Percentiles rank a stretch among this genome's conserved stretches.
phyloP scores from a whole-genome alignment of 2,329 filamentous ascomycete genomes.

The Fusarium phyllophilum region DNA sequence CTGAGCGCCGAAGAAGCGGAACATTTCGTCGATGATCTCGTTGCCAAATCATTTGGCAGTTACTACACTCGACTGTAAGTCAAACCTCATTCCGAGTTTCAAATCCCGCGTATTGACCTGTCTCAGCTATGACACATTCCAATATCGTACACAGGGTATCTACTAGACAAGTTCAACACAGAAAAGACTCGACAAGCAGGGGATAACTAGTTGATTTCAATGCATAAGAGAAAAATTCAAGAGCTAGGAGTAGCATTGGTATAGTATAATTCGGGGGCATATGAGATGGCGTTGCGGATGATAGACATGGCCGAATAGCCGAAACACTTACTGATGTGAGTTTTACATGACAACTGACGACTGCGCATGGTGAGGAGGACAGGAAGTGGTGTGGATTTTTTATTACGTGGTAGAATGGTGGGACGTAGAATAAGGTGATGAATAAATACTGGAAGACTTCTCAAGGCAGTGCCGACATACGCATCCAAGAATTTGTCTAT shows the following conservation, averaged over 20 bases:
- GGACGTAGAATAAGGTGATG: neutral
- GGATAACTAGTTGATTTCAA: slow-evolving; percentile 16
- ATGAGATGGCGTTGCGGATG: slow-evolving; percentile 44
- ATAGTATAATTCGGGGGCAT: slow-evolving; percentile 36
- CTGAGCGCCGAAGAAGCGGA: slow-evolving; percentile 85
- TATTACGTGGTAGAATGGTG: neutral
- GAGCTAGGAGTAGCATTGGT: slow-evolving; percentile 27
- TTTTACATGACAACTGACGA: slow-evolving; percentile 31
- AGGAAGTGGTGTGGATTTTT: neutral
- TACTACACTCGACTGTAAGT: slow-evolving; percentile 87
- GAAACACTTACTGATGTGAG: slow-evolving; percentile 14
- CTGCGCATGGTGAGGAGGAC: neutral
- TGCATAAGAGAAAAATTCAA: slow-evolving; percentile 2
- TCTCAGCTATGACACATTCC: slow-evolving; percentile 82
- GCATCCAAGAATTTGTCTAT: neutral
- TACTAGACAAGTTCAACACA: slow-evolving; percentile 63
- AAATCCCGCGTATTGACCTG: slow-evolving; percentile 6
- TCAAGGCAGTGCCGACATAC: neutral
- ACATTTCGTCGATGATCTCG: slow-evolving; percentile 82
- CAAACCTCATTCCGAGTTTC: neutral
- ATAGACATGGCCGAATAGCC: slow-evolving; percentile 38
- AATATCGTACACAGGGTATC: slow-evolving; percentile 88
- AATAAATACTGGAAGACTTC: neutral
- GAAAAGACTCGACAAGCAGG: slow-evolving; percentile 10
- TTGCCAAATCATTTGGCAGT: slow-evolving; percentile 84